Conservation (phyloP, 2,329 filamentous ascomycete species). For the Cladosporium cucumerinum region DNA sequence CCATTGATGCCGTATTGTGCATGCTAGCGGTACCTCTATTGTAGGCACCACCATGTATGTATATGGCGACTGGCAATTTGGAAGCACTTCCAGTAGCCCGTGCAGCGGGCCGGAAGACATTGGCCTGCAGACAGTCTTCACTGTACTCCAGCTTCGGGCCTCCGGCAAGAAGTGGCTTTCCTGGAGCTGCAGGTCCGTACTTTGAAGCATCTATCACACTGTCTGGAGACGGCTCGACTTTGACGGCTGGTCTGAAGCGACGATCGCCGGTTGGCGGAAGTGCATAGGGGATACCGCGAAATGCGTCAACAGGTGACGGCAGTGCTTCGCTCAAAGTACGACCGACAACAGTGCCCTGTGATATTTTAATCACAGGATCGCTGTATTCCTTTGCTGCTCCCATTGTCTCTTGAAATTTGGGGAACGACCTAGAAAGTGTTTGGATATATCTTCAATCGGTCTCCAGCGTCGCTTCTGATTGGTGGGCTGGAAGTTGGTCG, state of each 20-base stretch:
- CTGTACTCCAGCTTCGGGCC: constrained; percentile 14
- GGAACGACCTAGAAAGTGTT: background rate
- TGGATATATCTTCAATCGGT: background rate
- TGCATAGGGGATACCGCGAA: constrained; percentile 13
- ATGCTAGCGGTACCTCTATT: constrained; percentile 46
- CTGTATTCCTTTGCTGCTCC: constrained; percentile 5
- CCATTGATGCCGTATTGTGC: constrained; percentile 61
- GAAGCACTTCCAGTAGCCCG: constrained; percentile 21
- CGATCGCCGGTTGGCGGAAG: constrained; percentile 11
- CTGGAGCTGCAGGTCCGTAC: constrained; percentile 10
- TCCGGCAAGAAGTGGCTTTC: constrained; percentile 9
- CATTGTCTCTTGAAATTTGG: background rate
- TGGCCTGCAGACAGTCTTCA: constrained; percentile 60
- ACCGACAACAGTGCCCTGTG: constrained; percentile 8
- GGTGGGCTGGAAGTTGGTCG: background rate
- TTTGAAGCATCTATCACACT: constrained; percentile 9
- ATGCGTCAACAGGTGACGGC: background rate
- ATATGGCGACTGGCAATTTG: constrained; percentile 55
- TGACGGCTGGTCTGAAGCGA: constrained; percentile 3
- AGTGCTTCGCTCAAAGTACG: constrained; percentile 9
- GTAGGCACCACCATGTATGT: constrained; percentile 63
- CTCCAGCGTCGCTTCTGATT: background rate
- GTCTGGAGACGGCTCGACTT: background rate
- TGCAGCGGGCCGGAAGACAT: constrained; percentile 51
- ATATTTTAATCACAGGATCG: background rate